phyloP scores from a whole-genome alignment of 495 filamentous ascomycete species.

The Aspergillus bridgeri region DNA sequence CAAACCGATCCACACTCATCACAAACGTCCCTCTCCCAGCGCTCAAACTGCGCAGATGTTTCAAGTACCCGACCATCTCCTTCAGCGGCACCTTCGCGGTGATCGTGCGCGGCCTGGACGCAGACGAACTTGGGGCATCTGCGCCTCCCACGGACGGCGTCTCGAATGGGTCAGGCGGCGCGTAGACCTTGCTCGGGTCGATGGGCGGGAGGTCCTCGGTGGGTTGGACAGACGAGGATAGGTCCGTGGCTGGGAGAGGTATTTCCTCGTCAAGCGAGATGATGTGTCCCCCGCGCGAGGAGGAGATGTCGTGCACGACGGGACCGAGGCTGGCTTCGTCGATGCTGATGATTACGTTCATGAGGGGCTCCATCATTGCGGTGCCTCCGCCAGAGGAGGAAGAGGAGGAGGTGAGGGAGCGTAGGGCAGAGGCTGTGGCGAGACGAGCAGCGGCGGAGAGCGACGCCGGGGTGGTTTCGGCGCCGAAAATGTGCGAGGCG shows the following conservation, averaged over 20 bases:
- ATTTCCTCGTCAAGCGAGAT: slow-evolving; percentile 70
- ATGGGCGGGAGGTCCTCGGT: slow-evolving; percentile 41
- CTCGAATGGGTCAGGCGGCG: slow-evolving; percentile 81
- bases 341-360: slow-evolving; percentile 78
- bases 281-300: slow-evolving; percentile 79
- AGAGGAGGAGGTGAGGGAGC: slow-evolving; percentile 36
- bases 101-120: slow-evolving; percentile 56
- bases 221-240: slow-evolving; percentile 9
- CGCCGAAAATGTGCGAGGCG: slow-evolving; percentile 59
- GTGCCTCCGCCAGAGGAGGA: slow-evolving; percentile 34
- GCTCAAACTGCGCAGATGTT: slow-evolving; percentile 82
- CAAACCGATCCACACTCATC: slow-evolving; percentile 88
- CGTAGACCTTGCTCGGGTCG: slow-evolving; percentile 70
- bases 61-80: slow-evolving; percentile 96
- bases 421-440: slow-evolving; percentile 65
- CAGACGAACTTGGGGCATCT: slow-evolving; percentile 19
- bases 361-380: slow-evolving; percentile 85
- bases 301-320: slow-evolving; percentile 87
- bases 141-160: slow-evolving; percentile 28
- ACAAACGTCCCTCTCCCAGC: slow-evolving; percentile 87
- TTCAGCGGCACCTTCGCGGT: slow-evolving; percentile 84
- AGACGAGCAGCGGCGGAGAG: slow-evolving; percentile 72
- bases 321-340: slow-evolving; percentile 76
- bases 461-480: slow-evolving; percentile 67
- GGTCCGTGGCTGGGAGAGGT: slow-evolving; percentile 28